Percentiles rank a stretch among this genome's conserved stretches.
Evolutionary conservation across 306 rosid species (phyloP).

Genomic region (Lupinus albus): DNA sequence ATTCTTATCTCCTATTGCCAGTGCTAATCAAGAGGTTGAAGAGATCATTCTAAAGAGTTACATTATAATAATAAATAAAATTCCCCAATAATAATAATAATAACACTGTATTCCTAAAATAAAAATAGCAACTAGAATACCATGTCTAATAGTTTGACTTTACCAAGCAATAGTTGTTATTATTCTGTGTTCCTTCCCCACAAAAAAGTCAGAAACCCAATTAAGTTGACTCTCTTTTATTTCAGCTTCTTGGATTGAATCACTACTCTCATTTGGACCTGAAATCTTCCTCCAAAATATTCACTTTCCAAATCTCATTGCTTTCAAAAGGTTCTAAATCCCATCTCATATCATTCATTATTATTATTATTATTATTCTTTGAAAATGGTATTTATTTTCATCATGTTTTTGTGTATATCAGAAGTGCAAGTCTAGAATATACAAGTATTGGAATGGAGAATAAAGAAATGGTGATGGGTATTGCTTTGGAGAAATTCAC

Average conservation of each 20-base stretch:
- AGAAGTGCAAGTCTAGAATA: background rate
- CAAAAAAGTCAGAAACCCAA: constrained; percentile 9
- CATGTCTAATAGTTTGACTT: constrained; percentile 6
- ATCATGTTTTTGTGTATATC: constrained; percentile 3
- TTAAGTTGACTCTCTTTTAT: constrained; percentile 8
- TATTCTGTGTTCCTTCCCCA: background rate
- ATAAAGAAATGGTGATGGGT: background rate
- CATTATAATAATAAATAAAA: too few relatives aligned
- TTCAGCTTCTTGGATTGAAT: background rate
- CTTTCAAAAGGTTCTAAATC: background rate
- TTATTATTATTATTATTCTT: background rate
- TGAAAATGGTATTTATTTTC: background rate
- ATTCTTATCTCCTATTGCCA: too few relatives aligned
- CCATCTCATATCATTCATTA: background rate
- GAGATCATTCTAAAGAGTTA: too few relatives aligned
- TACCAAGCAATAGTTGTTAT: background rate
- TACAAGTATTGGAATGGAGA: constrained; percentile 14
- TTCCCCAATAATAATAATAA: too few relatives aligned
- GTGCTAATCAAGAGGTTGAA: too few relatives aligned
- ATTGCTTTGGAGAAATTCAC: constrained; percentile 27
- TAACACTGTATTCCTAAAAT: too few relatives aligned
- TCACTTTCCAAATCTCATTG: constrained; percentile 10
- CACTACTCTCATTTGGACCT: background rate
- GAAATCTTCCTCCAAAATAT: constrained; percentile 1
- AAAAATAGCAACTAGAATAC: too few relatives aligned